Evolutionary conservation across 768 basidiomycete species (phyloP), one percentile per base, ranked within the genome.

Genomic region (Lyophyllum semitale): DNA sequence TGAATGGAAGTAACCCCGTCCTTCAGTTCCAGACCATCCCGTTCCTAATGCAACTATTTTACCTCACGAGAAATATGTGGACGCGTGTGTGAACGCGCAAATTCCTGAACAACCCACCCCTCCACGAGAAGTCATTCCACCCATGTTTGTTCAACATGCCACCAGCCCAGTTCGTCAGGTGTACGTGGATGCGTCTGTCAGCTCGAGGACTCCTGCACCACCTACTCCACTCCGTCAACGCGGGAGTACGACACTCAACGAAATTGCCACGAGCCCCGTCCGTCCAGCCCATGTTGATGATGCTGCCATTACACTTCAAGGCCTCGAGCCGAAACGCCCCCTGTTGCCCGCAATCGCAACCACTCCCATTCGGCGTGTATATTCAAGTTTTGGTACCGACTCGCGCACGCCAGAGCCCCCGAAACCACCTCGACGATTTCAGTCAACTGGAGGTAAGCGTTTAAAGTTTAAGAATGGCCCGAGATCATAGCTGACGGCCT

Each of bases 361-460:
- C 7, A 57, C 46, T 37, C 32, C 52, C 11, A 15, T 56, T 12
- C 54, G 15, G 25, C 53, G 20, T 6, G 30, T 42, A 15, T 59
- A 47, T 23, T 26, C 13, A 12, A 35, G 54, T 35, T 27, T 13
- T 11, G 27, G 38, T 35, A 54, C 30, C 18, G 51, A 37, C 22
- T 22, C 48, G 7, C 49, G 35, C 29, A 54, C 58, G 0, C 57
- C 51, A 18, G 51, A 40, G 4, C 44, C 27, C 26, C 29, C 48
- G 15, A 35, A 37, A 29, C 33, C 37, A 11, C 40, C 45, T 1
- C 40, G 23, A 1, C 43, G 18, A 26, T 18, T 37, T n/a, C 22
- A 11, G 7, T 43, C 53, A 18, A 30, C 17, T 26, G 37, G 27
- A 29, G 52, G 51, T 55, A 25, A 40, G 27, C 17, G 33, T 32